Percentiles rank a stretch among this genome's conserved stretches.
phyloP scores from a whole-genome alignment of 495 filamentous ascomycete species.

The Trichodelitschia bisporula region DNA sequence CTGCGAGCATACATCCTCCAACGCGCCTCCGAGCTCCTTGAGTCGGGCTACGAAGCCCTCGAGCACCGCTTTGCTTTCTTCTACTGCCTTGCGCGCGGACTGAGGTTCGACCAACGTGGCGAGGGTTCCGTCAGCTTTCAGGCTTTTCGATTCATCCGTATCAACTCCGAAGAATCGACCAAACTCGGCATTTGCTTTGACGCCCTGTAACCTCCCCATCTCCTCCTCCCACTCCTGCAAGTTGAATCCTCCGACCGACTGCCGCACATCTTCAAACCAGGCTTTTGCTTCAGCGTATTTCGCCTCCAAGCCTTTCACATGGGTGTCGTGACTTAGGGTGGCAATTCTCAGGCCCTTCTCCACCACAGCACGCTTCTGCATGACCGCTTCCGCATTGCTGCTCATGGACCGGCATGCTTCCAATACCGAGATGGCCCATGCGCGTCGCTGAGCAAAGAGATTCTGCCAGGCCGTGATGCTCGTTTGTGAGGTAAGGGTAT shows the following conservation, averaged over 20 bases:
- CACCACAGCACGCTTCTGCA: slow-evolving; percentile 46
- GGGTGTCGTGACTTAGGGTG: slow-evolving; percentile 55
- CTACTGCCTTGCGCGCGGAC: slow-evolving; percentile 38
- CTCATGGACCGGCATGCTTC: slow-evolving; percentile 36
- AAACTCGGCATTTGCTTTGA: slow-evolving; percentile 36
- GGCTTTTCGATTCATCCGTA: slow-evolving; percentile 3
- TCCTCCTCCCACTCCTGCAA: slow-evolving; percentile 54
- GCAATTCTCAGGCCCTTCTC: slow-evolving; percentile 50
- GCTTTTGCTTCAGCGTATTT: slow-evolving; percentile 46
- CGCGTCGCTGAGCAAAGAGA: slow-evolving; percentile 44
- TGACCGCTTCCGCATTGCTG: slow-evolving; percentile 23
- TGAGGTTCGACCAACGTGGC: slow-evolving; percentile 47
- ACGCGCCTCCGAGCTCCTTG: slow-evolving; percentile 23
- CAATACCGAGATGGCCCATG: slow-evolving; percentile 48
- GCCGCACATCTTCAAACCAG: slow-evolving; percentile 44
- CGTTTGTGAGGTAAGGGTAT: slow-evolving; percentile 30
- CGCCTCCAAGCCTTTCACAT: slow-evolving; percentile 46
- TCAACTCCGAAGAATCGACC: slow-evolving; percentile 18
- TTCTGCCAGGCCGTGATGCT: slow-evolving; percentile 66
- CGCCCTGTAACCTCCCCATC: slow-evolving; percentile 31
- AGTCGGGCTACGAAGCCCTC: slow-evolving; percentile 28
- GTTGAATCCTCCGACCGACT: too few species aligned
- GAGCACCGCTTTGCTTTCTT: slow-evolving; percentile 20
- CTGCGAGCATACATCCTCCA: slow-evolving; percentile 26
- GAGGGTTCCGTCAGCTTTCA: slow-evolving; percentile 19